Evolutionary conservation across 1,284 basidiomycete species (phyloP), one percentile per base, ranked within the genome.

Genomic region (Amylostereum chailletii): DNA sequence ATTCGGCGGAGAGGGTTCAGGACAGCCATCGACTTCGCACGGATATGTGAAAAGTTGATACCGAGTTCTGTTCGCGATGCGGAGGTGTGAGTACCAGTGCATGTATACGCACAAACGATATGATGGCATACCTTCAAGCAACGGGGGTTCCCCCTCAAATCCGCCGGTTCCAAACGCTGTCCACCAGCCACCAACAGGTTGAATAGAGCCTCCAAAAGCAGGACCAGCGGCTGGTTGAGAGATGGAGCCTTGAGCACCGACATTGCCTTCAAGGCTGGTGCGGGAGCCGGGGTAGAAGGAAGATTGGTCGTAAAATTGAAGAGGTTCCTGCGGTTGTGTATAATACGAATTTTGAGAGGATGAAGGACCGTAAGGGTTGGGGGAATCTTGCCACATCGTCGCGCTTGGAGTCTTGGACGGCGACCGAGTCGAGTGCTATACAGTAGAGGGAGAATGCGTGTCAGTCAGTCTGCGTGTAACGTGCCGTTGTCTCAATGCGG

Each of bases 31-130:
- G 93, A 90, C 72, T 99, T 99, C 53, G 84, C 84, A 44, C 90
- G 78, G 65, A 99, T 97, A 67, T 99, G 96, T 38, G 84, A 81
- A 59, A 98, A 94, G 69, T 99, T 98, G 67, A 99, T 94, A 42
- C 95, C 96, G 31, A 99, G 83, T 67, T 99, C 95, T 97, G 60
- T n/a, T 44, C 19, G 19, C 19, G 19, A 19, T 19, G 19, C 19
- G 19, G 19, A 19, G 19, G 6, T 8, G 30, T 26, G 29, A 9
- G 38, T 38, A n/a, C 49, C 29, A 36, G 11, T 27, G 46, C 31
- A 31, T 36, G 49, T 55, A 50, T 26, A 26, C 30, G 31, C 5
- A 4, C 11, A 39, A 45, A 39, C 26, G 33, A 38, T n/a, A 44
- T 34, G 19, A 37, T 26, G 19, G 60, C 70, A 55, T 61, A 92